Conservation (phyloP, 805 yeast species). For the Sugiyamaella floridensis region DNA sequence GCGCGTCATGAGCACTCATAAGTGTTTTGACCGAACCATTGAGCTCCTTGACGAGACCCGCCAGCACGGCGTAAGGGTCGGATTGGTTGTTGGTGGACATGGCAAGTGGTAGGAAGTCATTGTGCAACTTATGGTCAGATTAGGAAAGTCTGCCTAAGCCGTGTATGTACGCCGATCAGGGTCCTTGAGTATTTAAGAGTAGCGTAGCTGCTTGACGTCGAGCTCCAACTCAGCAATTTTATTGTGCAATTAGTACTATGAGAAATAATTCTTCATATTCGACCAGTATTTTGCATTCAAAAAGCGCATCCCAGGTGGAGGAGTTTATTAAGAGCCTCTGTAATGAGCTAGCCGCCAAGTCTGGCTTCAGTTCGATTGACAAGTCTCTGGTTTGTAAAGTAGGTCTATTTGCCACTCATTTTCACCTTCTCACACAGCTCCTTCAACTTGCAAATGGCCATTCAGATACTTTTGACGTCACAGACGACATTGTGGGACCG, state of each 20-base stretch:
- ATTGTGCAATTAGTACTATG: too few relatives aligned
- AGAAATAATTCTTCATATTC: too few relatives aligned
- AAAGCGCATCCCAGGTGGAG: too few relatives aligned
- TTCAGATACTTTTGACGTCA: background rate
- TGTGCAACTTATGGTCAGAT: background rate
- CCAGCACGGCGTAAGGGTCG: slow-evolving; percentile 6
- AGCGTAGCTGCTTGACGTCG: too few relatives aligned
- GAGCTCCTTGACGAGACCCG: slow-evolving; percentile 4
- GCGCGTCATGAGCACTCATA: slow-evolving; percentile 6
- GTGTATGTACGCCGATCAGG: background rate
- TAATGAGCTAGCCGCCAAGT: too few relatives aligned
- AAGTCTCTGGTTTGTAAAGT: background rate
- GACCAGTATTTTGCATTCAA: too few relatives aligned
- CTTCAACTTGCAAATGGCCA: background rate
- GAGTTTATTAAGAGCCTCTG: too few relatives aligned
- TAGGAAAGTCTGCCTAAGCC: background rate
- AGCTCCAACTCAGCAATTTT: too few relatives aligned
- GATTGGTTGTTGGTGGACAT: background rate
- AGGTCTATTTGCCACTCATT: background rate
- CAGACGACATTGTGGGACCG: background rate
- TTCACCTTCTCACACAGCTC: background rate
- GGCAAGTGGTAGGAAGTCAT: background rate
- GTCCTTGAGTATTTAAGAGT: too few relatives aligned
- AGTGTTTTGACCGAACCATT: background rate
- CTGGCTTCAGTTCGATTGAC: background rate